Conservation (phyloP, 2,329 filamentous ascomycete genomes). For the Cryoendolithus antarcticus region DNA sequence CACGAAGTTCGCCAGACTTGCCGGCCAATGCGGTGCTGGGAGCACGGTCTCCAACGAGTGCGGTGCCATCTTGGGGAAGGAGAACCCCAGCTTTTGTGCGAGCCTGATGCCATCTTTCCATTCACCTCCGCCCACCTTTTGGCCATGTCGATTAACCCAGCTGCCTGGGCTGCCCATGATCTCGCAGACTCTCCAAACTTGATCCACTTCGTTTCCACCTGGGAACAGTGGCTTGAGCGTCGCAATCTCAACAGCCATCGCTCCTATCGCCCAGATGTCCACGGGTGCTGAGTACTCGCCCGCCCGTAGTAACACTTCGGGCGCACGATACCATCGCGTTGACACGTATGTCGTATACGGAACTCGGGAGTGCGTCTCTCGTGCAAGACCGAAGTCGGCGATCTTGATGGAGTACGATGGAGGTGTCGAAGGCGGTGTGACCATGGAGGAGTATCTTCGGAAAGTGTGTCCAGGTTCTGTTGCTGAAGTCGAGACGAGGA, state of each 20-base stretch:
- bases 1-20: constrained; percentile 78
- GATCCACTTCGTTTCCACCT: constrained; percentile 94
- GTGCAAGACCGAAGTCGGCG: constrained; percentile 92
- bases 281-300: constrained; percentile 96
- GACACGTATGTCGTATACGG: constrained; percentile 98
- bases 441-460: constrained; percentile 79
- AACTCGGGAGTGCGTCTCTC: constrained; percentile 90
- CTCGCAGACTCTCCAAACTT: constrained; percentile 97
- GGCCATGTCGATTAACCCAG: constrained; percentile 89
- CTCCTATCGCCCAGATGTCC: constrained; percentile 96
- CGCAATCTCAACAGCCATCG: constrained; percentile 96
- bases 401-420: constrained; percentile 95
- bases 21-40: constrained; percentile 80
- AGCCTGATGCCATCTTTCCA: constrained; percentile 91
- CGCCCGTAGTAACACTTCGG: constrained; percentile 83
- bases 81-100: constrained; percentile 93
- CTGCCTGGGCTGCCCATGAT: constrained; percentile 98
- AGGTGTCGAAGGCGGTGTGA: constrained; percentile 90
- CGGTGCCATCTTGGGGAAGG: constrained; percentile 97
- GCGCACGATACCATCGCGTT: constrained; percentile 87
- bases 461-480: constrained; percentile 76
- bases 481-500: constrained; percentile 83
- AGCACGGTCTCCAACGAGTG: constrained; percentile 93
- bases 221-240: constrained; percentile 95
- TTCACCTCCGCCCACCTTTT: constrained; percentile 82